phyloP scores from a whole-genome alignment of 2,329 filamentous ascomycete species.

The Cytospora mali region DNA sequence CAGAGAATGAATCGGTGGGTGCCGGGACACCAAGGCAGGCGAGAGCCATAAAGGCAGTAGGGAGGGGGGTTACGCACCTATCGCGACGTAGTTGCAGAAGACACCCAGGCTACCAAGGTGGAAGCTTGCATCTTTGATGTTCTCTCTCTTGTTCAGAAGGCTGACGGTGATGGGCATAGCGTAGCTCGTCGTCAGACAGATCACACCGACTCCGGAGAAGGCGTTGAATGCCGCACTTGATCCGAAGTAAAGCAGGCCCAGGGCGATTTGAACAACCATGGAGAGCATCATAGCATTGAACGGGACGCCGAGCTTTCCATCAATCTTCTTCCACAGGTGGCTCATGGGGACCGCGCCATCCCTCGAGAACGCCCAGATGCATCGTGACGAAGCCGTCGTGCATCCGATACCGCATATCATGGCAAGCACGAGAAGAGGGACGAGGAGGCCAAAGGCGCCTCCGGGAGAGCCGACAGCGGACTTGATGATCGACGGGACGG shows the following conservation, averaged over 20 bases:
- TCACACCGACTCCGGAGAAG: slow-evolving; percentile 71
- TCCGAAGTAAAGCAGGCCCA: slow-evolving; percentile 71
- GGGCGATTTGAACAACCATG: slow-evolving; percentile 64
- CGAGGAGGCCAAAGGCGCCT: slow-evolving; percentile 62
- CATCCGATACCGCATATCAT: slow-evolving; percentile 70
- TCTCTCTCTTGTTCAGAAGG: slow-evolving; percentile 60
- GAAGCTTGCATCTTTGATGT: slow-evolving; percentile 60
- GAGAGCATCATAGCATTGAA: slow-evolving; percentile 74
- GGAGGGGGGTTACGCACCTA: slow-evolving; percentile 48
- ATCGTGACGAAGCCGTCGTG: slow-evolving; percentile 69
- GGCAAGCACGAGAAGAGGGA: slow-evolving; percentile 67
- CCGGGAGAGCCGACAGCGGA: slow-evolving; percentile 62
- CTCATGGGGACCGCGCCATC: slow-evolving; percentile 70
- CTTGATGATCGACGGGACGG: slow-evolving; percentile 66
- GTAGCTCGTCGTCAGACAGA: slow-evolving; percentile 69
- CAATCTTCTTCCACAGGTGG: slow-evolving; percentile 61
- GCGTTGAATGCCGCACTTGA: slow-evolving; percentile 71
- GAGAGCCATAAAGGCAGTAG: neutral
- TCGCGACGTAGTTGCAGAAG: slow-evolving; percentile 64
- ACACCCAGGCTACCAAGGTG: slow-evolving; percentile 64
- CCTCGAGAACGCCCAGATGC: slow-evolving; percentile 70
- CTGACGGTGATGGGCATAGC: slow-evolving; percentile 68
- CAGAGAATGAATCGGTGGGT: neutral
- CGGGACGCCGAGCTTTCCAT: slow-evolving; percentile 64
- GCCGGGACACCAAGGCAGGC: neutral